These are phyloP conservation scores for Blastobotrys robertii DNA, from an alignment of 805 yeast species.

Conservation along the genomic window DNA sequence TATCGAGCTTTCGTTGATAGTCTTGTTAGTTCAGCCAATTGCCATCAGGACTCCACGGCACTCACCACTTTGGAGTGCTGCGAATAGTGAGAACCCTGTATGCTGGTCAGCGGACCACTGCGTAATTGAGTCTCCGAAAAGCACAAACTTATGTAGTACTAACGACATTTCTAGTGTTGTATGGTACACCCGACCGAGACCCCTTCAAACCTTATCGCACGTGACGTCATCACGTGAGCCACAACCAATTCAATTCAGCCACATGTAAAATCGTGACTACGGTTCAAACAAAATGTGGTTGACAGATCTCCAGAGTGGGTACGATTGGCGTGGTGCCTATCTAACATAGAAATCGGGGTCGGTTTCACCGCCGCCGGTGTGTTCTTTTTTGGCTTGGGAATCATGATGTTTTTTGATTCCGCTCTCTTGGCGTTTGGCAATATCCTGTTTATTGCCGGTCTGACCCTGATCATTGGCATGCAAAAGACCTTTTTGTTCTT, in stretches of 20 bases:
- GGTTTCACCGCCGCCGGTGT: conserved; percentile 81
- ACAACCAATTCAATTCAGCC: no score
- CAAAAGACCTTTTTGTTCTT: conserved; percentile 75
- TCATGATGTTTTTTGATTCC: conserved; percentile 78
- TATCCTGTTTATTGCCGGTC: conserved; percentile 68
- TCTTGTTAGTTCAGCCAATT: no score
- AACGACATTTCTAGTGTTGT: no score
- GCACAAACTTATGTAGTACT: conserved; percentile 35
- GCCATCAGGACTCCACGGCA: no score
- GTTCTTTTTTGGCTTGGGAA: conserved; percentile 69
- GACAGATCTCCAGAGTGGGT: conserved; percentile 25
- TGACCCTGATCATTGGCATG: conserved; percentile 78
- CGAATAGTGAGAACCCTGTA: conserved; percentile 37
- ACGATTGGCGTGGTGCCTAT: conserved; percentile 6
- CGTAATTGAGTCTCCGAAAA: conserved; percentile 65
- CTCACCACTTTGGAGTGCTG: conserved; percentile 25
- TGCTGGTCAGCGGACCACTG: conserved; percentile 38
- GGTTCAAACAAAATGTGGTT: conserved; percentile 23
- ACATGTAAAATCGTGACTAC: no score
- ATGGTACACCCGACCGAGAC: no score
- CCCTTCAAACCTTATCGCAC: no score
- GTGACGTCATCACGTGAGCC: no score
- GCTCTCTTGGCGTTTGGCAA: conserved; percentile 88
- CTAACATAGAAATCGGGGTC: conserved; percentile 66
- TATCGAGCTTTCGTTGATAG: conserved; percentile 51